Conservation (phyloP, 2,329 filamentous ascomycete genomes). For the Monilinia polystroma region DNA sequence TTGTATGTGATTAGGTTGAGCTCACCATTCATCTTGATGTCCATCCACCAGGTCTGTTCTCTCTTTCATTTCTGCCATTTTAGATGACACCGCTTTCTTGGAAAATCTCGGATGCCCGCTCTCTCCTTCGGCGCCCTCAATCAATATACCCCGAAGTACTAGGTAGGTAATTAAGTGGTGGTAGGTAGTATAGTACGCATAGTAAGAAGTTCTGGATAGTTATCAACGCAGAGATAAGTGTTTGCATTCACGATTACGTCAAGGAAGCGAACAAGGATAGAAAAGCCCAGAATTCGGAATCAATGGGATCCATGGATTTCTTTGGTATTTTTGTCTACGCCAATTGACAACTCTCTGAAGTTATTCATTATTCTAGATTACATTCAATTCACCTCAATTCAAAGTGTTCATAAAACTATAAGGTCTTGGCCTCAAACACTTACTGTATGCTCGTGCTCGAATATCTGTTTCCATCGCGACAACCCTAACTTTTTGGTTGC, state of each 20-base stretch:
- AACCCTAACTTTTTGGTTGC: neutral
- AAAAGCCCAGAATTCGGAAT: neutral
- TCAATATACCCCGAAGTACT: too few species aligned
- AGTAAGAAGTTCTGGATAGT: too few species aligned
- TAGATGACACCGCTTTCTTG: conserved; percentile 8
- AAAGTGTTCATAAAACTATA: conserved; percentile 3
- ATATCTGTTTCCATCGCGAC: conserved; percentile 14
- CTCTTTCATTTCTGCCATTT: conserved; percentile 11
- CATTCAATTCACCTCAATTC: neutral
- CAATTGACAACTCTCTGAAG: neutral
- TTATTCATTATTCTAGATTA: neutral
- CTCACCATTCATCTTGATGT: neutral
- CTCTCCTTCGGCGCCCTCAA: too few species aligned
- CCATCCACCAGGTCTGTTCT: neutral
- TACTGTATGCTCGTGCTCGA: conserved; percentile 15
- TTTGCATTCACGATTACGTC: conserved; percentile 6
- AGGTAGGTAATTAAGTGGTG: too few species aligned
- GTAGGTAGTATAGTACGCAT: too few species aligned
- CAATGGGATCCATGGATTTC: neutral
- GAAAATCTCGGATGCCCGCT: too few species aligned
- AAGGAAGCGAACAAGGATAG: conserved; percentile 7
- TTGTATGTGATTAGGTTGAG: neutral
- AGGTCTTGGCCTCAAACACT: conserved; percentile 8
- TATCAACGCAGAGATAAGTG: neutral
- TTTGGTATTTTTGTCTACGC: neutral